Conservation (phyloP, 495 filamentous ascomycete genomes). For the Friedmanniomyces simplex region DNA sequence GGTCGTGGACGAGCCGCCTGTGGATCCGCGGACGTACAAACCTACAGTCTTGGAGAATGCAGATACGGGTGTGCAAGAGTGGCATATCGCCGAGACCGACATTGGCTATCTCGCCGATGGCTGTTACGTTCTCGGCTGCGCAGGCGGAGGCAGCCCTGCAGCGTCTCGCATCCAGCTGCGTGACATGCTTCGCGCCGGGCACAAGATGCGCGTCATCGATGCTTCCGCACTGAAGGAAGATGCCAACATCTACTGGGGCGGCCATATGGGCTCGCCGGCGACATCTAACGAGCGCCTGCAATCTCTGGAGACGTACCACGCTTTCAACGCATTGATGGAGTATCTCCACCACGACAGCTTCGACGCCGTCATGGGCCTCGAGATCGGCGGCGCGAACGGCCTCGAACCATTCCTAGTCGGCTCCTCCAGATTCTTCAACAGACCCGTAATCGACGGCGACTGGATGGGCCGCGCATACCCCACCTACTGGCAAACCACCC, state of each 20-base stretch:
- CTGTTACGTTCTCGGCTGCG: conserved; percentile 52
- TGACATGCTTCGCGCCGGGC: conserved; percentile 38
- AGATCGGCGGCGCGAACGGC: conserved; percentile 48
- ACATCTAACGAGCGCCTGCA: conserved; percentile 16
- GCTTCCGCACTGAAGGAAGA: conserved; percentile 9
- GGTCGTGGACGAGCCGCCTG: conserved; percentile 7
- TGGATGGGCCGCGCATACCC: conserved; percentile 51
- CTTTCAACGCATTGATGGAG: conserved; percentile 13
- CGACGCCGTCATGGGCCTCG: conserved; percentile 29
- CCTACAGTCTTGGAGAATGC: conserved; percentile 39
- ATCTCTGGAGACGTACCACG: conserved; percentile 8
- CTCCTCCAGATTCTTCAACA: conserved; percentile 37
- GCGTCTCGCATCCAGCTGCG: conserved; percentile 29
- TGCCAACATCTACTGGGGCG: conserved; percentile 16
- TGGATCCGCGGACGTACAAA: conserved; percentile 41
- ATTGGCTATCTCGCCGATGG: conserved; percentile 48
- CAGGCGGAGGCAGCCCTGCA: conserved; percentile 47
- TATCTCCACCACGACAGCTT: conserved; percentile 12
- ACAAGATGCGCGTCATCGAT: conserved; percentile 38
- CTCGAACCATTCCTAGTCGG: conserved; percentile 45
- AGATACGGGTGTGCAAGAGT: conserved; percentile 25
- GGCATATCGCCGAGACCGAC: conserved; percentile 47
- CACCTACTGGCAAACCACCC: conserved; percentile 47
- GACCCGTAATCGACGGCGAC: conserved; percentile 45
- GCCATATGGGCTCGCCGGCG: conserved; percentile 17